phyloP scores from a whole-genome alignment of 768 basidiomycete genomes.

The Chalciporus chontae region DNA sequence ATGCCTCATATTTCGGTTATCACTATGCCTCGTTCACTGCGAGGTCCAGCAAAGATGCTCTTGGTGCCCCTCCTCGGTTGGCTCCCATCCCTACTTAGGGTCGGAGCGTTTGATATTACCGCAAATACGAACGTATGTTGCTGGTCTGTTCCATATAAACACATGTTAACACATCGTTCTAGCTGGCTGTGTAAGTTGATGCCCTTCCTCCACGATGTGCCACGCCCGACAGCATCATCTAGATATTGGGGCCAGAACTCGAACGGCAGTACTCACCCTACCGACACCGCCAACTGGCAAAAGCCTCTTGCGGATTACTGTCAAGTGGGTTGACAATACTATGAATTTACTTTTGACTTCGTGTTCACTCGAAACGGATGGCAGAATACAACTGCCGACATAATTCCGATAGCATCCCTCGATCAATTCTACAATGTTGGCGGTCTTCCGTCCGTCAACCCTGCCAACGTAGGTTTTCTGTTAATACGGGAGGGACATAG shows the following conservation, averaged over 20 bases:
- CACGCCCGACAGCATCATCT: not conserved
- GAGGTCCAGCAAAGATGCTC: too few species aligned
- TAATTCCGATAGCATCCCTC: constrained; percentile 60
- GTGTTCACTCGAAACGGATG: not conserved
- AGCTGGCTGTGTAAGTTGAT: too few species aligned
- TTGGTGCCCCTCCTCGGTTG: too few species aligned
- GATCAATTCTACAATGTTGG: constrained; percentile 56
- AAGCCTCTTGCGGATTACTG: constrained; percentile 34
- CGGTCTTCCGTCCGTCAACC: constrained; percentile 54
- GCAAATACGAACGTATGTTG: too few species aligned
- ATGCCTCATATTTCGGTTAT: too few species aligned
- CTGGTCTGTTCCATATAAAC: too few species aligned
- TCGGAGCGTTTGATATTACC: too few species aligned
- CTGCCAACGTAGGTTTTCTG: constrained; percentile 47
- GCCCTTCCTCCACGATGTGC: too few species aligned
- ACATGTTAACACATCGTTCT: too few species aligned
- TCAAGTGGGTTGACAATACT: constrained; percentile 8
- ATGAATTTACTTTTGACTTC: not conserved
- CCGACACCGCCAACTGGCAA: constrained; percentile 30
- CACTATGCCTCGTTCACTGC: not conserved
- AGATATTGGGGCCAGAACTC: constrained; percentile 40
- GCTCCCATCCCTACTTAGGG: too few species aligned
- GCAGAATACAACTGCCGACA: constrained; percentile 54
- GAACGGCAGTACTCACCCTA: constrained; percentile 31
- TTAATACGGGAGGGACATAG: not conserved